These are phyloP conservation scores for Lavandula angustifolia DNA, from an alignment of 257 asterid species.

Conservation along the genomic window DNA sequence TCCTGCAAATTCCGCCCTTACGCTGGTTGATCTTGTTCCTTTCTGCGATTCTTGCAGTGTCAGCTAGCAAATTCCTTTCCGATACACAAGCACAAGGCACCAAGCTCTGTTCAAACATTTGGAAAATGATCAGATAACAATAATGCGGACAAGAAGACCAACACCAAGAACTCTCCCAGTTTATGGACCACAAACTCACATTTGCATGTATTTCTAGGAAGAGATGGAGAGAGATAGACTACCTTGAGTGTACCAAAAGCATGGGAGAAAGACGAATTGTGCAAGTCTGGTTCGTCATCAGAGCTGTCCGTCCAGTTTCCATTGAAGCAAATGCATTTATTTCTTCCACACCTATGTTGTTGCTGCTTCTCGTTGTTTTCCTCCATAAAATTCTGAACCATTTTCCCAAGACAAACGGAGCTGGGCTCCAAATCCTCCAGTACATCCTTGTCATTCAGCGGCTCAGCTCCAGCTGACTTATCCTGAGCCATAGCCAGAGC, in stretches of 20 bases:
- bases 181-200: constrained; percentile 28
- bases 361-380: constrained; percentile 58
- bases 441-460: constrained; percentile 41
- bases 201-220: background rate
- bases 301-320: constrained; percentile 60
- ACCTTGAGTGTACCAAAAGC: constrained; percentile 75
- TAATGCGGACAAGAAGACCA: constrained; percentile 19
- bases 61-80: constrained; percentile 75
- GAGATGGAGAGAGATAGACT: constrained; percentile 1
- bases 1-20: constrained; percentile 53
- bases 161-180: background rate
- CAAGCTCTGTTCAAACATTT: constrained; percentile 55
- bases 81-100: constrained; percentile 50
- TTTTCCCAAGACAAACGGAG: constrained; percentile 70
- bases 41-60: constrained; percentile 63
- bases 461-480: constrained; percentile 35
- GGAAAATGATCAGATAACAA: constrained; percentile 21
- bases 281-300: constrained; percentile 66
- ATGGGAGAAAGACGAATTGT: constrained; percentile 37
- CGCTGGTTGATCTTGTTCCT: constrained; percentile 55
- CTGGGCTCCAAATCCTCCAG: constrained; percentile 78
- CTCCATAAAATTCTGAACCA: constrained; percentile 89
- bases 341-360: constrained; percentile 55
- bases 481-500: constrained; percentile 41
- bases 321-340: constrained; percentile 71